Conservation (phyloP, 345 rosid genomes). For the Citrus sp. region DNA sequence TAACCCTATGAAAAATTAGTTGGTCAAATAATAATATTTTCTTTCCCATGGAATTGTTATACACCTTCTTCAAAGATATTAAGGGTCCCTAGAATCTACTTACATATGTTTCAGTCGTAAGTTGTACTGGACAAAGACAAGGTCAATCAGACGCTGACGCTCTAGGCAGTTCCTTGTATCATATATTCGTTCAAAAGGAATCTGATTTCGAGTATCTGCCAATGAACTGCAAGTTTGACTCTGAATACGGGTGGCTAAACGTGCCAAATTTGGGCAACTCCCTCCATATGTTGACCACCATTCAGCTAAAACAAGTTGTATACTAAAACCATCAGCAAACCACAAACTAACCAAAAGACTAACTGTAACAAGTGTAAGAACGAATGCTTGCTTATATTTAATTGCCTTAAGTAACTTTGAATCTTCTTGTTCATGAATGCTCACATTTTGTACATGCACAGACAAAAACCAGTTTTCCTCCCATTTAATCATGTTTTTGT, state of each 20-base stretch:
- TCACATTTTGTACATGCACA: not conserved
- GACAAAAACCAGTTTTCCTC: not conserved
- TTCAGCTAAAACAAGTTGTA: conserved; percentile 52
- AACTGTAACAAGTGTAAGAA: not conserved
- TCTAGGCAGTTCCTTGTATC: conserved; percentile 70
- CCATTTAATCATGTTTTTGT: not conserved
- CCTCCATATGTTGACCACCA: conserved; percentile 99
- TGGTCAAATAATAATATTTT: conserved; percentile 11
- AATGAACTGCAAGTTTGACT: conserved; percentile 73
- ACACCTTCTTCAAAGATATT: not conserved
- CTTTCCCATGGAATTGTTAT: not conserved
- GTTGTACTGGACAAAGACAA: conserved; percentile 77
- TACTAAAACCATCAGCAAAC: conserved; percentile 1
- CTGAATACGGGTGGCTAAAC: conserved; percentile 73
- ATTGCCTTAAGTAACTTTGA: not conserved
- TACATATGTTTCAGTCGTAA: conserved; percentile 67
- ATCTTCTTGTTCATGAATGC: not conserved
- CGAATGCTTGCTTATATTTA: not conserved
- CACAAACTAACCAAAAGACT: conserved; percentile 1
- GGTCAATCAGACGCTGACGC: conserved; percentile 64
- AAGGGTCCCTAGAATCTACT: conserved; percentile 16
- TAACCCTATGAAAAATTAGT: conserved; percentile 24
- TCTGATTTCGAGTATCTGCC: conserved; percentile 35
- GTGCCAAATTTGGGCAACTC: conserved; percentile 83
- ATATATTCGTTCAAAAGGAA: conserved; percentile 44